phyloP scores from a whole-genome alignment of 1,284 basidiomycete species.

The Boletus sp. region DNA sequence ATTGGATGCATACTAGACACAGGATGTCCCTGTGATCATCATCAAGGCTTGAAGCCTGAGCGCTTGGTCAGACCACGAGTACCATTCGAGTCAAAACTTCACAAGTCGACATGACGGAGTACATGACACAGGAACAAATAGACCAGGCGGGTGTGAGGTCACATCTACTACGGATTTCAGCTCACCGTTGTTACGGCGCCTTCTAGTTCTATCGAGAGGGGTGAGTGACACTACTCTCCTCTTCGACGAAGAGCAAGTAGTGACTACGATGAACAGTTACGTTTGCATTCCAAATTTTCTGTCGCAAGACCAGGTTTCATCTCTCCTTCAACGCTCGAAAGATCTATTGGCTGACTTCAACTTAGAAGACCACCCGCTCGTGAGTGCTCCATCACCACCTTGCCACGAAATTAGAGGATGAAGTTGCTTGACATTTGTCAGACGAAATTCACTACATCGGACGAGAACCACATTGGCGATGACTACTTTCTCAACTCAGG shows the following conservation, averaged over 20 bases:
- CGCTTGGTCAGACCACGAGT: too few relatives aligned
- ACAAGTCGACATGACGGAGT: slow-evolving; percentile 23
- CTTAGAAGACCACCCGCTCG: slow-evolving; percentile 77
- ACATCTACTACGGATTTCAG: not conserved
- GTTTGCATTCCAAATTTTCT: slow-evolving; percentile 77
- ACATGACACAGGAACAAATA: slow-evolving; percentile 39
- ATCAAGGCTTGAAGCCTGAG: too few relatives aligned
- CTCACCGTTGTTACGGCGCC: not conserved
- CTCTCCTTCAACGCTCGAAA: slow-evolving; percentile 67
- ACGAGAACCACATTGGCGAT: slow-evolving; percentile 78
- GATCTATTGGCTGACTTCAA: slow-evolving; percentile 74
- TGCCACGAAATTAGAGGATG: not conserved
- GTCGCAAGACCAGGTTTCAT: slow-evolving; percentile 49
- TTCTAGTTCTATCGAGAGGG: slow-evolving; percentile 25
- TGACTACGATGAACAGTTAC: slow-evolving; percentile 50
- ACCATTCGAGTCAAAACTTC: not conserved
- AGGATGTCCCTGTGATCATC: too few relatives aligned
- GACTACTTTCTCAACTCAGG: slow-evolving; percentile 89
- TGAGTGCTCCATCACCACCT: slow-evolving; percentile 28
- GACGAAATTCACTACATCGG: slow-evolving; percentile 87
- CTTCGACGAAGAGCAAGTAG: not conserved
- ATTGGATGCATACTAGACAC: too few relatives aligned
- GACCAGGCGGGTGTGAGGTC: slow-evolving; percentile 33
- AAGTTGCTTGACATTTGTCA: slow-evolving; percentile 28
- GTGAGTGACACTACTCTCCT: slow-evolving; percentile 12